Percentiles rank a stretch among this genome's conserved stretches.
phyloP scores from a whole-genome alignment of 306 rosid genomes.

The Vigna nakashimae region DNA sequence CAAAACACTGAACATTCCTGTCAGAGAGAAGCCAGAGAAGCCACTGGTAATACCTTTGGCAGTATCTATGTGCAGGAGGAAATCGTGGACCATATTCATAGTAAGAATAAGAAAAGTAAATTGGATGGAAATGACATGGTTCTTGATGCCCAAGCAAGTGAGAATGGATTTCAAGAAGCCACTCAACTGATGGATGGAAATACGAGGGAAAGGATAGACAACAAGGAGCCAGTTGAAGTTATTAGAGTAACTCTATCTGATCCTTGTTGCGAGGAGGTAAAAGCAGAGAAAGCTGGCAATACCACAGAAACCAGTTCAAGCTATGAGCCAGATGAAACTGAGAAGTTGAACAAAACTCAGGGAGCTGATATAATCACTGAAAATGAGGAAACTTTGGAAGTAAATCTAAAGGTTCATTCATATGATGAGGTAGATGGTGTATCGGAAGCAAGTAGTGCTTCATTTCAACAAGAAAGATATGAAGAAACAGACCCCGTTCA shows the following conservation, averaged over 20 bases:
- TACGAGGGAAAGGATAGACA: slow-evolving; percentile 45
- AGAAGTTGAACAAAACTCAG: slow-evolving; percentile 42
- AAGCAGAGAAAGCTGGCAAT: slow-evolving; percentile 48
- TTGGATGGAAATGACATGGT: slow-evolving; percentile 49
- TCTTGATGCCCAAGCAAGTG: slow-evolving; percentile 48
- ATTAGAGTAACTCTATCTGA: slow-evolving; percentile 46
- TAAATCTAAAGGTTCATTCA: slow-evolving; percentile 40
- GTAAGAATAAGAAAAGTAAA: slow-evolving; percentile 44
- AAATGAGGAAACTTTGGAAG: slow-evolving; percentile 47
- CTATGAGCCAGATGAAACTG: slow-evolving; percentile 54
- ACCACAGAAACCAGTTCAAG: slow-evolving; percentile 41
- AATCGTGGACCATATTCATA: slow-evolving; percentile 44
- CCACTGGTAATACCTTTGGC: slow-evolving; percentile 43
- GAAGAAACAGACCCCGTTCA: slow-evolving; percentile 44
- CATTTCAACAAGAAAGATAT: slow-evolving; percentile 50
- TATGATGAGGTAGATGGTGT: slow-evolving; percentile 48
- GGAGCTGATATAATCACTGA: slow-evolving; percentile 44
- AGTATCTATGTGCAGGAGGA: slow-evolving; percentile 47
- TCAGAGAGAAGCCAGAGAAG: slow-evolving; percentile 52
- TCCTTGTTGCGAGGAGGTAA: slow-evolving; percentile 48
- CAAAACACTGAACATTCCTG: slow-evolving; percentile 47
- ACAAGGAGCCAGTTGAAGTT: slow-evolving; percentile 40
- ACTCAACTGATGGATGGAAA: slow-evolving; percentile 49
- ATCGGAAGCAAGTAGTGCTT: slow-evolving; percentile 40
- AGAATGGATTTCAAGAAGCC: slow-evolving; percentile 53